Conservation (phyloP, 1,284 basidiomycete genomes). For the Peniophora sp. region DNA sequence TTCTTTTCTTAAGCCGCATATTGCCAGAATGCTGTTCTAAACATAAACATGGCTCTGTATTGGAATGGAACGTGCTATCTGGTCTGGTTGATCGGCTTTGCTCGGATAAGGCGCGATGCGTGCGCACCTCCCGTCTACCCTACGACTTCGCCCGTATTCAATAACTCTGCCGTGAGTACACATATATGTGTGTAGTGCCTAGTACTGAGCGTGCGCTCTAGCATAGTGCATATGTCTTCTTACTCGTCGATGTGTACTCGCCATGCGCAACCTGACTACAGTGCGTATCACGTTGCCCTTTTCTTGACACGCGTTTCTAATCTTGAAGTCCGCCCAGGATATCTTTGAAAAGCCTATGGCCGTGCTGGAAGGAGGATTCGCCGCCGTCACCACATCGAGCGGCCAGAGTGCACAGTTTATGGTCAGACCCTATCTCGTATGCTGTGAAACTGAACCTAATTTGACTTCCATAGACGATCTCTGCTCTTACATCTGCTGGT, state of each 20-base stretch:
- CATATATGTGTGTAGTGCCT: too few species aligned
- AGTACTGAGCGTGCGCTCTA: constrained; percentile 17
- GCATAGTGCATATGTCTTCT: constrained; percentile 83
- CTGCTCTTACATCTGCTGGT: constrained; percentile 56
- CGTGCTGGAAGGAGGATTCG: constrained; percentile 76
- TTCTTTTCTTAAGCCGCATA: too few species aligned
- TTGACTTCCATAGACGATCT: constrained; percentile 66
- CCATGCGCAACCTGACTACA: constrained; percentile 80
- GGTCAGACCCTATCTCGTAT: constrained; percentile 44
- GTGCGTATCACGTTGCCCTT: constrained; percentile 29
- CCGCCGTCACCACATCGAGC: constrained; percentile 72
- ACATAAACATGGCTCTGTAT: too few species aligned
- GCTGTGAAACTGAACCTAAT: constrained; percentile 40
- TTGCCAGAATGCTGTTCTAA: too few species aligned
- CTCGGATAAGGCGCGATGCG: too few species aligned
- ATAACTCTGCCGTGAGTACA: constrained; percentile 51
- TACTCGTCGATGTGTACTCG: constrained; percentile 69
- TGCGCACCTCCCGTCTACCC: constrained; percentile 82
- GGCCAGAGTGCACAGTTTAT: constrained; percentile 83
- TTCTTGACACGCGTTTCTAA: not conserved
- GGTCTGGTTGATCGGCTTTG: too few species aligned
- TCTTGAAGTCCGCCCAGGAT: constrained; percentile 32
- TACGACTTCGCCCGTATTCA: constrained; percentile 74
- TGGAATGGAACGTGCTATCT: too few species aligned
- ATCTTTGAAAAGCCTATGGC: constrained; percentile 84